Evolutionary conservation across 768 basidiomycete genomes (phyloP).

Genomic region (Hypholoma fasciculare): DNA sequence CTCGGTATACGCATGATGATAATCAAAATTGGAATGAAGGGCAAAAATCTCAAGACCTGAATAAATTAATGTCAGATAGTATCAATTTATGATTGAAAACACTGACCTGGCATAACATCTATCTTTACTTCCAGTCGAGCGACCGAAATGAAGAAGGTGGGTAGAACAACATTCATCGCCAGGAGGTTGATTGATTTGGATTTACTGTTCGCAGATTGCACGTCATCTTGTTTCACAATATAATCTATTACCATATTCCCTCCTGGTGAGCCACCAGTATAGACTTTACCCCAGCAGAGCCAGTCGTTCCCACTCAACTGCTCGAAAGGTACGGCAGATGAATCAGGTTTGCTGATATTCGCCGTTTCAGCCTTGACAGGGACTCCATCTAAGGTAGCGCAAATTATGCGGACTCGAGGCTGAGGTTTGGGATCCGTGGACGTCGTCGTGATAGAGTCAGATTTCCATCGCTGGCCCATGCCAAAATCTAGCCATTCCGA

Average conservation of each 20-base stretch:
- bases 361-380: slow-evolving; percentile 60
- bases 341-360: slow-evolving; percentile 38
- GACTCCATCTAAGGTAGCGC: slow-evolving; percentile 63
- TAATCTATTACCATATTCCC: slow-evolving; percentile 65
- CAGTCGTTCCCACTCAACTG: slow-evolving; percentile 57
- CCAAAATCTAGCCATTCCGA: slow-evolving; percentile 82
- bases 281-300: slow-evolving; percentile 66
- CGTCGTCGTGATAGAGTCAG: slow-evolving; percentile 12
- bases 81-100: slow-evolving; percentile 6
- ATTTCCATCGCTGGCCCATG: slow-evolving; percentile 41
- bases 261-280: slow-evolving; percentile 50
- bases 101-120: slow-evolving; percentile 53
- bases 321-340: slow-evolving; percentile 45
- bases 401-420: slow-evolving; percentile 54
- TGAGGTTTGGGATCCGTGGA: slow-evolving; percentile 21
- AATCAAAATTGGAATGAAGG: slow-evolving; percentile 55
- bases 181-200: slow-evolving; percentile 29
- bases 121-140: slow-evolving; percentile 65
- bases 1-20: slow-evolving; percentile 41
- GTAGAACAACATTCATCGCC: slow-evolving; percentile 51
- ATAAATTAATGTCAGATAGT: slow-evolving; percentile 6
- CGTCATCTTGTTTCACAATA: slow-evolving; percentile 42
- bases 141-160: slow-evolving; percentile 72
- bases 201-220: slow-evolving; percentile 32
- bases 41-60: slow-evolving; percentile 43